A percentile compares a stretch with the other conserved stretches of the same genome.
phyloP scores from a whole-genome alignment of 2,329 filamentous ascomycete species.

The Bipolaris oryzae region DNA sequence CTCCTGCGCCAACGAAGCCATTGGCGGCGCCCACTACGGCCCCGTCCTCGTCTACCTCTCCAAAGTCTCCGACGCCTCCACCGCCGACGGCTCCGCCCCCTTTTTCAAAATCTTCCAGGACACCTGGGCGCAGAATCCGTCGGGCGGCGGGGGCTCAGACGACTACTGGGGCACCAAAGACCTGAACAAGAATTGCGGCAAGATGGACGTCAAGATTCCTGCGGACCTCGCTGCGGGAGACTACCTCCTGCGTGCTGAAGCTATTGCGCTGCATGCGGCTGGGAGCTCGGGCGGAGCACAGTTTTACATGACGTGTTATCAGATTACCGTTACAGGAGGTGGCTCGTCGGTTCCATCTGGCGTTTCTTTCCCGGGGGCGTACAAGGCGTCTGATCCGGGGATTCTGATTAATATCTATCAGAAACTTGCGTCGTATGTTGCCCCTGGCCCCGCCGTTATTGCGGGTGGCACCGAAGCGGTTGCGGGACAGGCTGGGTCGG shows the following conservation, averaged over 20 bases:
- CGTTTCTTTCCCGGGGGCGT: constrained; percentile 59
- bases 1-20: constrained; percentile 53
- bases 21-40: constrained; percentile 46
- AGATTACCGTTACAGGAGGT: constrained; percentile 64
- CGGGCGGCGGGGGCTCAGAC: constrained; percentile 49
- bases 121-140: constrained; percentile 55
- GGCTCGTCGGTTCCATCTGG: constrained; percentile 57
- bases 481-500: constrained; percentile 35
- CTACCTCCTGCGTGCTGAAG: constrained; percentile 61
- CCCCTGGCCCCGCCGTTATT: constrained; percentile 57
- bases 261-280: constrained; percentile 63
- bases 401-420: constrained; percentile 67
- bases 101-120: constrained; percentile 67
- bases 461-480: constrained; percentile 37
- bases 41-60: constrained; percentile 49
- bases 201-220: constrained; percentile 61
- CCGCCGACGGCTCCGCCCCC: constrained; percentile 56
- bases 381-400: constrained; percentile 63
- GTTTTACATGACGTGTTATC: constrained; percentile 59
- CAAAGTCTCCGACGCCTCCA: constrained; percentile 54
- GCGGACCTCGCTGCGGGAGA: constrained; percentile 57
- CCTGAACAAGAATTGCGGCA: constrained; percentile 53
- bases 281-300: constrained; percentile 53
- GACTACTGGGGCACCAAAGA: constrained; percentile 59
- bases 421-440: constrained; percentile 53